These are phyloP conservation scores for Stephanodiscus triporus DNA, from an alignment of 108 stramenopile genomes.

Conservation along the genomic window DNA sequence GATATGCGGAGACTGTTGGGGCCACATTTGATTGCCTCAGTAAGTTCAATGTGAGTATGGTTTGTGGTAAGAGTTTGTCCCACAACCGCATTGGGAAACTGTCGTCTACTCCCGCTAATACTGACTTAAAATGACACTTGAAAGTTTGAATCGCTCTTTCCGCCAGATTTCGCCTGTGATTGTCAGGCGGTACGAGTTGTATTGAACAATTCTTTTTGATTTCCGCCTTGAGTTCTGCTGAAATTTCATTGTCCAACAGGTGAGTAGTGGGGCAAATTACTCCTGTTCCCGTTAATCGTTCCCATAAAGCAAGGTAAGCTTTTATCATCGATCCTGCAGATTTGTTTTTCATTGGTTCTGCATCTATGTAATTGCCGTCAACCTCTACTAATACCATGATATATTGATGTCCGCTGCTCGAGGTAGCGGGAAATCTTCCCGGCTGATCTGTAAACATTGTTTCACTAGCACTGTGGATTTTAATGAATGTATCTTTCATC, in stretches of 20 bases:
- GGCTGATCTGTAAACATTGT: slow-evolving; percentile 29
- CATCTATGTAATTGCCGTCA: slow-evolving; percentile 40
- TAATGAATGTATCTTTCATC: background rate
- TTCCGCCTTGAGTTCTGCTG: background rate
- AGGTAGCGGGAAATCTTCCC: slow-evolving; percentile 18
- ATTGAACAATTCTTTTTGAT: background rate
- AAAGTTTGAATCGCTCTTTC: slow-evolving; percentile 54
- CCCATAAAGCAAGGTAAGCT: too few species aligned
- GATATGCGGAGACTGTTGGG: slow-evolving; percentile 22
- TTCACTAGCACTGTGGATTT: background rate
- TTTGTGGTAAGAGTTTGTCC: slow-evolving; percentile 39
- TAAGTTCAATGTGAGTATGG: background rate
- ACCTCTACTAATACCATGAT: slow-evolving; percentile 42
- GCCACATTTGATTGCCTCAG: background rate
- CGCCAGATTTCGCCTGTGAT: slow-evolving; percentile 39
- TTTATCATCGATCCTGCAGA: too few species aligned
- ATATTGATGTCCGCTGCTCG: slow-evolving; percentile 6
- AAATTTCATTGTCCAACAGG: background rate
- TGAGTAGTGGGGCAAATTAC: background rate
- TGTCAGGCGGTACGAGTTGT: slow-evolving; percentile 40
- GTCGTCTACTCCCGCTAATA: slow-evolving; percentile 21
- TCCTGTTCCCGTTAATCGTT: background rate
- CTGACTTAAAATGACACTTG: slow-evolving; percentile 46
- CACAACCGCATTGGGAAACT: slow-evolving; percentile 33
- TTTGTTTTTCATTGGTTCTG: too few species aligned